Evolutionary conservation across 345 rosid genomes (phyloP).

Genomic region (Populus tremula): DNA sequence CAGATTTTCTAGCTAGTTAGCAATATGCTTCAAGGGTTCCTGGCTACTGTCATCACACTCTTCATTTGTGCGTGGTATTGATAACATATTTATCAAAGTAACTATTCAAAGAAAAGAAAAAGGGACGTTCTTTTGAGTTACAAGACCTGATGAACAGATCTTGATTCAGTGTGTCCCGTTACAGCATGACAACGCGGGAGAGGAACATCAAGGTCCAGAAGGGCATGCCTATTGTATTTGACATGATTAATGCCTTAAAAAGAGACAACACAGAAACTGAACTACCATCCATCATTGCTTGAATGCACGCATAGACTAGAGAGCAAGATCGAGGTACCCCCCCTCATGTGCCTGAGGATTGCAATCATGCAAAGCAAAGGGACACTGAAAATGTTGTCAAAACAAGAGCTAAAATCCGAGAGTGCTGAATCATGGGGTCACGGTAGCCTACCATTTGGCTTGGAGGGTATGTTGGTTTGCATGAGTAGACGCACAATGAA

Average conservation of each 20-base stretch:
- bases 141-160: background rate
- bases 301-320: background rate
- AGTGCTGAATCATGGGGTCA: background rate
- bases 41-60: background rate
- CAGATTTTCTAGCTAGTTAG: background rate
- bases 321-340: background rate
- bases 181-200: background rate
- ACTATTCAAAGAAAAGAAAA: background rate
- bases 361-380: background rate
- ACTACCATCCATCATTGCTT: background rate
- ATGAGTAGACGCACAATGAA: background rate
- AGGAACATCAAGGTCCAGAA: background rate
- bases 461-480: background rate
- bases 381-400: background rate
- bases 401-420: conserved; percentile 6
- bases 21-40: background rate
- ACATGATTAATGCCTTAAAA: background rate
- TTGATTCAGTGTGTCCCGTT: background rate
- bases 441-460: background rate
- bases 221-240: background rate
- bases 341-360: background rate
- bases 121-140: background rate
- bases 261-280: background rate
- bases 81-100: background rate
- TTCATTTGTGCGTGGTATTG: background rate